These are phyloP conservation scores for Leccinum angustisporum DNA, from an alignment of 1,284 basidiomycete genomes.

Conservation along the genomic window DNA sequence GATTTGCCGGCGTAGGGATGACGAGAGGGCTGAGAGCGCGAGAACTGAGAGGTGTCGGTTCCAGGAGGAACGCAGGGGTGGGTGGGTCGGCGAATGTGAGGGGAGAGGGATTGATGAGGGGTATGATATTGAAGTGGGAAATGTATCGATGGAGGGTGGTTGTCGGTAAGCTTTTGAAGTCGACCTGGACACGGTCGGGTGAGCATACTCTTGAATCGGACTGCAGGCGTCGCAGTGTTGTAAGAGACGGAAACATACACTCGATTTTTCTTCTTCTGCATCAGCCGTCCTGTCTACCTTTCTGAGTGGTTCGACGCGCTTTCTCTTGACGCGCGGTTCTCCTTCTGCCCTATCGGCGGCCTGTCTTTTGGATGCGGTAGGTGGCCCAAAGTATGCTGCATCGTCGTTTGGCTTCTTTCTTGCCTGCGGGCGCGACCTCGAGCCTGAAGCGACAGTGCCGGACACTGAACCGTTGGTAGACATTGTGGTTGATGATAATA, in stretches of 20 bases:
- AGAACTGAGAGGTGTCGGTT: slow-evolving; percentile 45
- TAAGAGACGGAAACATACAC: slow-evolving; percentile 33
- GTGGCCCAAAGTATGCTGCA: slow-evolving; percentile 61
- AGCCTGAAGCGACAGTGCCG: slow-evolving; percentile 38
- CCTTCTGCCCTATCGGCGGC: slow-evolving; percentile 61
- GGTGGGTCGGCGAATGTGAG: slow-evolving; percentile 63
- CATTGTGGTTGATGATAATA: slow-evolving; percentile 28
- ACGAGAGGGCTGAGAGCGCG: slow-evolving; percentile 49
- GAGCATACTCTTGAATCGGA: slow-evolving; percentile 8
- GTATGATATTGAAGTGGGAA: slow-evolving; percentile 65
- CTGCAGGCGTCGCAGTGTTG: slow-evolving; percentile 1
- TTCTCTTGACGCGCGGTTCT: slow-evolving; percentile 68
- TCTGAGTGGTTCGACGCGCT: slow-evolving; percentile 51
- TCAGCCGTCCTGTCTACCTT: slow-evolving; percentile 27
- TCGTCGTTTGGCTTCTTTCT: slow-evolving; percentile 63
- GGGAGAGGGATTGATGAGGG: slow-evolving; percentile 68
- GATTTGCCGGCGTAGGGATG: slow-evolving; percentile 55
- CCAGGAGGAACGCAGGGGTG: slow-evolving; percentile 57
- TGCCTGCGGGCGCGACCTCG: slow-evolving; percentile 56
- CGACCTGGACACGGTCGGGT: slow-evolving; percentile 49
- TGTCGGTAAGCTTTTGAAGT: slow-evolving; percentile 64
- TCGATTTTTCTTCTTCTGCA: slow-evolving; percentile 39
- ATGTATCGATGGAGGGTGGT: slow-evolving; percentile 67
- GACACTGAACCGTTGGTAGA: slow-evolving; percentile 34
- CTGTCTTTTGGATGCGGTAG: slow-evolving; percentile 51